Conservation (phyloP, 164 flowering plant genomes). For the Aristolochia contorta region DNA sequence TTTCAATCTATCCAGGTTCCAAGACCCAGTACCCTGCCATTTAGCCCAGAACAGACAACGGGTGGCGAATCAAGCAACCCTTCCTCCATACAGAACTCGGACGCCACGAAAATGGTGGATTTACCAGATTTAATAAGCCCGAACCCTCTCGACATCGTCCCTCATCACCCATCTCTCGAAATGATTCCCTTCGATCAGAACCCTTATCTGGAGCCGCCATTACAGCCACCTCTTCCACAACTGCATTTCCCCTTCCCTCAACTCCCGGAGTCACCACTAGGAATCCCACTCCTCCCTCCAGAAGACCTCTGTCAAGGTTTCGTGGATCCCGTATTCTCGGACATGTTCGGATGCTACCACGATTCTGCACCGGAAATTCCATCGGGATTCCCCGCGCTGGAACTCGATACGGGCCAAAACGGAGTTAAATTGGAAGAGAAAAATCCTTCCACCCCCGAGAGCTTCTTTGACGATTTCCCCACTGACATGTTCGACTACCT, state of each 20-base stretch:
- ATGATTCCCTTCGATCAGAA: slow-evolving; percentile 12
- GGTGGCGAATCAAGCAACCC: slow-evolving; percentile 16
- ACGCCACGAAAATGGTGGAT: slow-evolving; percentile 26
- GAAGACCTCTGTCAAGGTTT: not conserved
- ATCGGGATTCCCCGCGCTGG: too few species aligned
- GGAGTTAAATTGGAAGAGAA: too few species aligned
- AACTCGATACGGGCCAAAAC: too few species aligned
- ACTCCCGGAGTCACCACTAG: not conserved
- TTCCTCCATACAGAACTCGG: slow-evolving; percentile 20
- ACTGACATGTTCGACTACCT: too few species aligned
- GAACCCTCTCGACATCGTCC: not conserved
- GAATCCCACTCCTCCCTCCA: not conserved
- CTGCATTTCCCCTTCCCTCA: not conserved
- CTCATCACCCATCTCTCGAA: slow-evolving; percentile 11
- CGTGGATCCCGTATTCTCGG: too few species aligned
- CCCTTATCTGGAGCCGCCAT: not conserved
- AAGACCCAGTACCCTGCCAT: slow-evolving; percentile 30
- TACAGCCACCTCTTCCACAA: not conserved
- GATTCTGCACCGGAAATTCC: too few species aligned
- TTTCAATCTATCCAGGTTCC: slow-evolving; percentile 1
- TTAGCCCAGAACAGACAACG: slow-evolving; percentile 25
- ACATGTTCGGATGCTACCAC: too few species aligned
- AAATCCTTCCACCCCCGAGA: too few species aligned
- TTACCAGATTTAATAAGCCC: slow-evolving; percentile 24
- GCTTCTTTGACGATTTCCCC: too few species aligned